phyloP scores from a whole-genome alignment of 1,139 yeast genomes.

The Yamadazyma spencermartinsiae region DNA sequence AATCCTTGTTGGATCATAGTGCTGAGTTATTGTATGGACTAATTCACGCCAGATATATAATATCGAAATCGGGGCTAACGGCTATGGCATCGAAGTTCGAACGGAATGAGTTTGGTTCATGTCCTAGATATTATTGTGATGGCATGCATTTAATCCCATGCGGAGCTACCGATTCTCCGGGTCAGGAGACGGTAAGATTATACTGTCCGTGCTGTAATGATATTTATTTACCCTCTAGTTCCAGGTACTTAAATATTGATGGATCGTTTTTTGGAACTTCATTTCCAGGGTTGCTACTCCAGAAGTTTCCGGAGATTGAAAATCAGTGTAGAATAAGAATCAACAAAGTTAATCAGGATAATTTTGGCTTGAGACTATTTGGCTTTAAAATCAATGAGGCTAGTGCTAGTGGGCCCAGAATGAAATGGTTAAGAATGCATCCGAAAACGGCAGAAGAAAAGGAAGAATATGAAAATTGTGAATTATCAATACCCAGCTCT shows the following conservation, averaged over 20 bases:
- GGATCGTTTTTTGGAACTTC: constrained; percentile 98
- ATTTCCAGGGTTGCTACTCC: constrained; percentile 87
- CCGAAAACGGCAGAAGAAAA: constrained; percentile 63
- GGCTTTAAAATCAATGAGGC: constrained; percentile 82
- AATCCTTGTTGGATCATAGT: constrained; percentile 78
- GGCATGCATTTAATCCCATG: constrained; percentile 92
- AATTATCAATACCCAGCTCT: constrained; percentile 55
- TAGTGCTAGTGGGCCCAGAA: constrained; percentile 83
- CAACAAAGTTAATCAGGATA: constrained; percentile 52
- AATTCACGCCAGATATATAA: constrained; percentile 88
- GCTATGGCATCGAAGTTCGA: constrained; percentile 97
- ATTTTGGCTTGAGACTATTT: constrained; percentile 74
- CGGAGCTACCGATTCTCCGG: constrained; percentile 89
- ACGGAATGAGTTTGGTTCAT: constrained; percentile 82
- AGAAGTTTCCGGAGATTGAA: constrained; percentile 82
- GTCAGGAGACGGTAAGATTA: constrained; percentile 85
- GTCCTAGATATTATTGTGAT: constrained; percentile 89
- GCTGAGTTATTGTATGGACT: constrained; percentile 92
- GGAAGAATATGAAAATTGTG: constrained; percentile 62
- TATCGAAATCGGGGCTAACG: constrained; percentile 87
- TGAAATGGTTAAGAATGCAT: constrained; percentile 87
- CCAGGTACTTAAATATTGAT: constrained; percentile 83
- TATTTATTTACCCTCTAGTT: constrained; percentile 80
- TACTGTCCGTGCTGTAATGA: constrained; percentile 96
- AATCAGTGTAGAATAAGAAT: constrained; percentile 49